Conservation (phyloP, 2,329 filamentous ascomycete species). For the Bipolaris victoriae region DNA sequence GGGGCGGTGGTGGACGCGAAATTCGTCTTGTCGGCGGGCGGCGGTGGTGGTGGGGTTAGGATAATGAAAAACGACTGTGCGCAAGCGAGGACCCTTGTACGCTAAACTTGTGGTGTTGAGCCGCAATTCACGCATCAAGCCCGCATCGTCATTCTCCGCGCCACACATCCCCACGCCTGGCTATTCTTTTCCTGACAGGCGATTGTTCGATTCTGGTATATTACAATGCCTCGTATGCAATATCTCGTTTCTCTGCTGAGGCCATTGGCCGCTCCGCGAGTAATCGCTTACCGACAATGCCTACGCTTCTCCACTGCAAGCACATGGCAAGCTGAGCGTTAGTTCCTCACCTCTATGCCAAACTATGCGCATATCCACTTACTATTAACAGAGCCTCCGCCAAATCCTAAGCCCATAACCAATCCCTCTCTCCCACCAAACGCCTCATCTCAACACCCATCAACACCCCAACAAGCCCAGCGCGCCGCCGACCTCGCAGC, state of each 20-base stretch:
- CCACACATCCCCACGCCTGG: background rate
- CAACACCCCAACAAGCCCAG: slow-evolving; percentile 39
- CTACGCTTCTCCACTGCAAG: slow-evolving; percentile 50
- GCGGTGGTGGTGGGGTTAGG: slow-evolving; percentile 12
- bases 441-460: slow-evolving; percentile 34
- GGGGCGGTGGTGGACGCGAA: slow-evolving; percentile 21
- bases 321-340: slow-evolving; percentile 37
- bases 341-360: slow-evolving; percentile 1
- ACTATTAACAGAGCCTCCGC: slow-evolving; percentile 18
- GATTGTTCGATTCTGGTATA: background rate
- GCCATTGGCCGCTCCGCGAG: slow-evolving; percentile 48
- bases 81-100: slow-evolving; percentile 43
- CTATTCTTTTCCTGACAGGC: background rate
- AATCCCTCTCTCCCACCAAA: slow-evolving; percentile 24
- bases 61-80: slow-evolving; percentile 45
- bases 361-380: background rate
- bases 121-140: slow-evolving; percentile 19
- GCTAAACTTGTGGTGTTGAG: slow-evolving; percentile 47
- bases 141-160: slow-evolving; percentile 10
- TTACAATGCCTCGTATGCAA: slow-evolving; percentile 44
- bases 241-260: slow-evolving; percentile 50
- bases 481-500: slow-evolving; percentile 42
- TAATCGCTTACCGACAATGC: slow-evolving; percentile 47
- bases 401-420: slow-evolving; percentile 39
- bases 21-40: slow-evolving; percentile 21